A percentile compares a stretch with the other conserved stretches of the same genome.
Evolutionary conservation across 768 basidiomycete genomes (phyloP).

Genomic region (Xerocomellus amylosporus): DNA sequence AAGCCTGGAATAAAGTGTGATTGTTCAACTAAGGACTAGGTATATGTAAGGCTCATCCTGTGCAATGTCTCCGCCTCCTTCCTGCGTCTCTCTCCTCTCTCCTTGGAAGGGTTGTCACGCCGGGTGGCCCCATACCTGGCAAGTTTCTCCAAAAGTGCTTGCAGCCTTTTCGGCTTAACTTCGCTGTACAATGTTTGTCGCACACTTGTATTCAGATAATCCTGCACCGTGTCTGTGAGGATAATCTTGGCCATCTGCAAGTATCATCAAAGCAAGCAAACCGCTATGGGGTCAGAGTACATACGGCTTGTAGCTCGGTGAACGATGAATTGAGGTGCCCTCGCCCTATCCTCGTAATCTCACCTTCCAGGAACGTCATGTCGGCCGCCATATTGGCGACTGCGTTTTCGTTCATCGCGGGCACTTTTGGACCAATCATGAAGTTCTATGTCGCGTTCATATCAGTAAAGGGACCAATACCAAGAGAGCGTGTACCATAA

Average conservation of each 20-base stretch:
- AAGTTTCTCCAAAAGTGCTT: slow-evolving; percentile 76
- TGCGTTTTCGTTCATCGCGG: slow-evolving; percentile 84
- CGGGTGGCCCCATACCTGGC: slow-evolving; percentile 63
- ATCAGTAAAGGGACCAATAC: neutral
- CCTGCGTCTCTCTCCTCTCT: slow-evolving; percentile 66
- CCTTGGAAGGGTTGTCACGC: slow-evolving; percentile 56
- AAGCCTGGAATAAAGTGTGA: slow-evolving; percentile 9
- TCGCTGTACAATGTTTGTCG: slow-evolving; percentile 64
- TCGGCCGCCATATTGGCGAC: slow-evolving; percentile 84
- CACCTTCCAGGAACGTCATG: slow-evolving; percentile 85
- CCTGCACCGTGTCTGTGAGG: slow-evolving; percentile 67
- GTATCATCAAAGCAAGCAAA: slow-evolving; percentile 7
- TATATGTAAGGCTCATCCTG: slow-evolving; percentile 39
- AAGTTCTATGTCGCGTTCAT: slow-evolving; percentile 52
- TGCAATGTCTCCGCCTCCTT: slow-evolving; percentile 80
- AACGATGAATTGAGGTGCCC: slow-evolving; percentile 71
- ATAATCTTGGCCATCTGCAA: slow-evolving; percentile 69
- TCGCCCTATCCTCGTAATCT: slow-evolving; percentile 73
- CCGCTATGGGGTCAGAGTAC: slow-evolving; percentile 20
- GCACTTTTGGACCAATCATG: slow-evolving; percentile 69
- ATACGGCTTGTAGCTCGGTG: slow-evolving; percentile 72
- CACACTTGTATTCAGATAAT: slow-evolving; percentile 70
- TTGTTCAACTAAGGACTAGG: slow-evolving; percentile 4
- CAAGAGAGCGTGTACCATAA: slow-evolving; percentile 65
- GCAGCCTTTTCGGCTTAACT: slow-evolving; percentile 70